These are phyloP conservation scores for Eucalyptus globulus DNA, from an alignment of 345 rosid species.

Conservation along the genomic window DNA sequence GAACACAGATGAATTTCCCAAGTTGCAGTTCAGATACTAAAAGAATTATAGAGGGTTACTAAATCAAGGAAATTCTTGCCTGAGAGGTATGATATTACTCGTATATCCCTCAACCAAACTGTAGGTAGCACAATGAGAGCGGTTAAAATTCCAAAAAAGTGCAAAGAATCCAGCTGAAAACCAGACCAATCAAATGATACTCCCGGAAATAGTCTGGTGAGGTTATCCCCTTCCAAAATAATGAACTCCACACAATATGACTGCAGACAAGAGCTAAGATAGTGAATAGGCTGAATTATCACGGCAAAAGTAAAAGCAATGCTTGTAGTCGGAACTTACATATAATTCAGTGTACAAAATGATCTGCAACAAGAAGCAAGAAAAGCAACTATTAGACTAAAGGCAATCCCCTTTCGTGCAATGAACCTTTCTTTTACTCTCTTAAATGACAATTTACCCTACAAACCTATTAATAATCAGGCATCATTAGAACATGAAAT, in stretches of 20 bases:
- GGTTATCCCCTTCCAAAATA: conserved; percentile 90
- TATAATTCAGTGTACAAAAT: conserved; percentile 68
- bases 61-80: conserved; percentile 16
- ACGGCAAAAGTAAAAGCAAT: neutral
- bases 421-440: neutral
- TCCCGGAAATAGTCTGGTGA: conserved; percentile 73
- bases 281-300: neutral
- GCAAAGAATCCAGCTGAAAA: conserved; percentile 51
- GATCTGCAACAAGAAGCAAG: conserved; percentile 44
- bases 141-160: conserved; percentile 63
- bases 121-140: conserved; percentile 79
- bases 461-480: neutral
- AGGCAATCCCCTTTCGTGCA: neutral
- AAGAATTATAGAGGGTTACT: neutral
- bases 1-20: neutral
- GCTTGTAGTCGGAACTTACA: conserved; percentile 33
- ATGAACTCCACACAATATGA: conserved; percentile 89
- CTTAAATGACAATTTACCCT: neutral
- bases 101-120: conserved; percentile 73
- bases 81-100: conserved; percentile 81
- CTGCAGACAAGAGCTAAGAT: conserved; percentile 22
- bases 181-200: conserved; percentile 51
- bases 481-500: neutral
- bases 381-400: neutral
- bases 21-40: neutral